phyloP scores from a whole-genome alignment of 208 protist genomes.

The Acanthamoeba lenticulata region DNA sequence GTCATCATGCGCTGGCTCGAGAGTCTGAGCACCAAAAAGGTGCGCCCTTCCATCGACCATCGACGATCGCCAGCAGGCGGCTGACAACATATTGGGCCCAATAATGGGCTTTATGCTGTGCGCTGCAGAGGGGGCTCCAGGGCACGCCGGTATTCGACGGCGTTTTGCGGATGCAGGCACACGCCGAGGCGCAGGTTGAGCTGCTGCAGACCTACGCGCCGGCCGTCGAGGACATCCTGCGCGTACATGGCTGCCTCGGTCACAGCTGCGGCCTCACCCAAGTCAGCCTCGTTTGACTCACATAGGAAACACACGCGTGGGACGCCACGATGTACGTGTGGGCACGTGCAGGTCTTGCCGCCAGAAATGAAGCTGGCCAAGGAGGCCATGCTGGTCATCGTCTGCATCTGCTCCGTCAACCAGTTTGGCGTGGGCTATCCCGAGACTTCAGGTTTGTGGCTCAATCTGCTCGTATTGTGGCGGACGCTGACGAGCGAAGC shows the following conservation, averaged over 20 bases:
- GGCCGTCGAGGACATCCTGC: neutral
- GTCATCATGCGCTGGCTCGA: constrained; percentile 24
- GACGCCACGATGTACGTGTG: neutral
- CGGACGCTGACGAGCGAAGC: neutral
- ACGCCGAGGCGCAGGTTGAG: neutral
- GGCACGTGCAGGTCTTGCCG: neutral
- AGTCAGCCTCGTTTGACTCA: neutral
- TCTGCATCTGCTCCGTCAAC: constrained; percentile 37
- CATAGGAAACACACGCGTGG: neutral
- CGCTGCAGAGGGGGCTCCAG: neutral
- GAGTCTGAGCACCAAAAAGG: neutral
- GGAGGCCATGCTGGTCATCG: constrained; percentile 8
- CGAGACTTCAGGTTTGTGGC: neutral
- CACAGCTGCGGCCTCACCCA: too few species aligned
- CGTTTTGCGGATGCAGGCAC: neutral
- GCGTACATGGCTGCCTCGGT: neutral
- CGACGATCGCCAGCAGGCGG: neutral
- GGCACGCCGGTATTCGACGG: neutral
- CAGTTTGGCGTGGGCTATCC: neutral
- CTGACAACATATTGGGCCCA: too few species aligned
- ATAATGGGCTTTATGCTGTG: neutral
- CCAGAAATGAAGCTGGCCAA: neutral
- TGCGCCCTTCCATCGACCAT: neutral
- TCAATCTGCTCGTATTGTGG: neutral
- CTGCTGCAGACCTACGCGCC: neutral